Percentiles rank a stretch among this genome's conserved stretches.
Evolutionary conservation across 768 basidiomycete species (phyloP).

Genomic region (Paxillus ammoniavirescens): DNA sequence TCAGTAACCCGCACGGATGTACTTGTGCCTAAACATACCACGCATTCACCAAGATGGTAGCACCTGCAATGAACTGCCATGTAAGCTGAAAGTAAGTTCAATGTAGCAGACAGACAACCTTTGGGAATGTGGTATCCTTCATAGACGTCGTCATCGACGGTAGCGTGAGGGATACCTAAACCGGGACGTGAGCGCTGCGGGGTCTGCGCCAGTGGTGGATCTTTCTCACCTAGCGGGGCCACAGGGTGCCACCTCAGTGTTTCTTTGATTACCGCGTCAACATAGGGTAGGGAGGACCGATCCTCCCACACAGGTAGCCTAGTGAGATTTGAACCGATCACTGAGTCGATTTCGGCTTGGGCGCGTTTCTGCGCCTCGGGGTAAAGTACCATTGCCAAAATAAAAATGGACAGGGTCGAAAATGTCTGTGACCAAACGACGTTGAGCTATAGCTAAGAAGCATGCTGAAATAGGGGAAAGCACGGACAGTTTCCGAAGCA

Average conservation of each 20-base stretch:
- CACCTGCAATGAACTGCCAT: background rate
- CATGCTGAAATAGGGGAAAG: background rate
- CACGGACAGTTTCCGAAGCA: conserved; percentile 10
- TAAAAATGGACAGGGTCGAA: conserved; percentile 3
- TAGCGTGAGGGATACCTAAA: conserved; percentile 23
- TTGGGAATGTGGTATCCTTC: conserved; percentile 49
- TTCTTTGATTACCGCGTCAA: conserved; percentile 12
- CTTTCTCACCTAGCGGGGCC: conserved; percentile 6
- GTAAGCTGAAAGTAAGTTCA: background rate
- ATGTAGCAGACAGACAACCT: background rate
- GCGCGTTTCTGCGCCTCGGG: conserved; percentile 15
- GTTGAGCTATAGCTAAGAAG: background rate
- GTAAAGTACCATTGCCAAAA: conserved; percentile 15
- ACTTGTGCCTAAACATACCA: background rate
- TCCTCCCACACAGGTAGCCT: conserved; percentile 18
- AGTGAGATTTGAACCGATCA: conserved; percentile 2
- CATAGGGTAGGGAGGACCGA: conserved; percentile 7
- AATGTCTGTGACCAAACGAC: background rate
- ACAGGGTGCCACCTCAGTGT: conserved; percentile 12
- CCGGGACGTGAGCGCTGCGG: background rate
- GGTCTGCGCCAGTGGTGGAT: too few species aligned
- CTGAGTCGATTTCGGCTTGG: conserved; percentile 11
- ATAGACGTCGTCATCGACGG: conserved; percentile 39
- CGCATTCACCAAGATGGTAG: conserved; percentile 3
- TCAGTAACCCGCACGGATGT: background rate